Evolutionary conservation across 2,329 filamentous ascomycete genomes (phyloP).

Genomic region (Fusarium longipes): DNA sequence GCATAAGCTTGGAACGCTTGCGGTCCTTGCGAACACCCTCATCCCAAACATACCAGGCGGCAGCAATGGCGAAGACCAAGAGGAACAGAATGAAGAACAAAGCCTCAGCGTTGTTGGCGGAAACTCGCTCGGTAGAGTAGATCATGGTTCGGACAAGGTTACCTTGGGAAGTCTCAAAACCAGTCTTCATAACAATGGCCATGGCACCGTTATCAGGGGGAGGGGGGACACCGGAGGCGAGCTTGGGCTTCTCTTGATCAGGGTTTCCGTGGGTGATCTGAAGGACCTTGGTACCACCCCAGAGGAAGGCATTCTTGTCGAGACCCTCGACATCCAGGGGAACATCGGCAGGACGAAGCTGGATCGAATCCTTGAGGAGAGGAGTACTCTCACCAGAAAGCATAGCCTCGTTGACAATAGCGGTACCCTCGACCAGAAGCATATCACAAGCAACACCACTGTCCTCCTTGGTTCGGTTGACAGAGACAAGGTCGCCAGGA

Average conservation of each 20-base stretch:
- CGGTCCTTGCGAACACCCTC: constrained; percentile 94
- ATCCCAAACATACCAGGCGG: constrained; percentile 99
- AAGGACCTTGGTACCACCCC: constrained; percentile 96
- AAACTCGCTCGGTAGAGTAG: constrained; percentile 97
- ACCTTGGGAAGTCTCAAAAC: constrained; percentile 98
- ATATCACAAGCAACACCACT: constrained; percentile 97
- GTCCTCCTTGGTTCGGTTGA: constrained; percentile 94
- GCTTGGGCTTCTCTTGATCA: constrained; percentile 76
- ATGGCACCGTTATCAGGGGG: constrained; percentile 94
- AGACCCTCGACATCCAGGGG: constrained; percentile 86
- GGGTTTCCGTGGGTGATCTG: constrained; percentile 90
- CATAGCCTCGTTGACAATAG: constrained; percentile 99
- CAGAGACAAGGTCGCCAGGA: constrained; percentile 92
- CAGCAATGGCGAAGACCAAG: constrained; percentile 93
- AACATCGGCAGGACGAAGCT: constrained; percentile 85
- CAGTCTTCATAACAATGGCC: constrained; percentile 95
- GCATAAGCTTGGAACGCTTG: constrained; percentile 95
- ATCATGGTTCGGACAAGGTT: constrained; percentile 99
- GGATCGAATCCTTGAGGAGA: constrained; percentile 93
- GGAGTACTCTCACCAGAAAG: constrained; percentile 98
- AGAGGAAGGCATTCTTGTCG: constrained; percentile 97
- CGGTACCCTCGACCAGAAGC: constrained; percentile 91
- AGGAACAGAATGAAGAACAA: constrained; percentile 98
- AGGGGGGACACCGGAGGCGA: constrained; percentile 80
- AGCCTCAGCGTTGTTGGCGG: constrained; percentile 97